Percentiles rank a stretch among this genome's conserved stretches.
phyloP scores from a whole-genome alignment of 1,284 basidiomycete genomes.

The Cutaneotrichosporon mucoides region DNA sequence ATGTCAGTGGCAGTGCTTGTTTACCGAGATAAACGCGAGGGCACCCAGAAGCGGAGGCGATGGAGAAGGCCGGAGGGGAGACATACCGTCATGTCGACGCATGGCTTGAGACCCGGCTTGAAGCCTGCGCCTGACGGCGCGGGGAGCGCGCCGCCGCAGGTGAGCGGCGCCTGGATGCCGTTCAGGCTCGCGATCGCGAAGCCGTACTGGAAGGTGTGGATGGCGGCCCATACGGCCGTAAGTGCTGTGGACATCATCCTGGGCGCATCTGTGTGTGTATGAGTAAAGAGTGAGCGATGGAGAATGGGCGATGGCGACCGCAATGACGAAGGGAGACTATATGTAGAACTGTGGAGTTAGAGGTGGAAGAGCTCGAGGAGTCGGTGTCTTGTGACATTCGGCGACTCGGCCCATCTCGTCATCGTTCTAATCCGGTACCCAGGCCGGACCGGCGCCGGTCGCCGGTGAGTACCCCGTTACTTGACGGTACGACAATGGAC shows the following conservation, averaged over 20 bases:
- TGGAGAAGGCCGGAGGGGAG: too few species aligned
- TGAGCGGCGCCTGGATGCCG: constrained; percentile 36
- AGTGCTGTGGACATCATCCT: constrained; percentile 8
- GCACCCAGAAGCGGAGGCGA: too few species aligned
- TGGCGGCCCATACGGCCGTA: constrained; percentile 35
- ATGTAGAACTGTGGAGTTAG: too few species aligned
- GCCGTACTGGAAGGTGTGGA: constrained; percentile 40
- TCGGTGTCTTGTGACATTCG: background rate
- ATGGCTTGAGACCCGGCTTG: constrained; percentile 16
- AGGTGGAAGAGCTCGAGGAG: too few species aligned
- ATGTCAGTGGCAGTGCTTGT: background rate
- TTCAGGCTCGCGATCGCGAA: constrained; percentile 42
- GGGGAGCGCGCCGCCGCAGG: constrained; percentile 17
- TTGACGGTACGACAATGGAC: too few species aligned
- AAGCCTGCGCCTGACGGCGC: constrained; percentile 1
- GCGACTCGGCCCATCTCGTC: background rate
- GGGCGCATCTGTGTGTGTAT: background rate
- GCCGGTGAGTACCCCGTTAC: background rate
- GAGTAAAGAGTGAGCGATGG: too few species aligned
- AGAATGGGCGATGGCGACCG: too few species aligned
- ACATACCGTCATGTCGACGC: constrained; percentile 33
- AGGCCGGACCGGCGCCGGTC: background rate
- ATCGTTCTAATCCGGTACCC: background rate
- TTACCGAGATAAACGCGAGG: too few species aligned
- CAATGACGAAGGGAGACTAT: too few species aligned